phyloP scores from a whole-genome alignment of 2,329 filamentous ascomycete species.

The Lasiodiplodia theobromae region DNA sequence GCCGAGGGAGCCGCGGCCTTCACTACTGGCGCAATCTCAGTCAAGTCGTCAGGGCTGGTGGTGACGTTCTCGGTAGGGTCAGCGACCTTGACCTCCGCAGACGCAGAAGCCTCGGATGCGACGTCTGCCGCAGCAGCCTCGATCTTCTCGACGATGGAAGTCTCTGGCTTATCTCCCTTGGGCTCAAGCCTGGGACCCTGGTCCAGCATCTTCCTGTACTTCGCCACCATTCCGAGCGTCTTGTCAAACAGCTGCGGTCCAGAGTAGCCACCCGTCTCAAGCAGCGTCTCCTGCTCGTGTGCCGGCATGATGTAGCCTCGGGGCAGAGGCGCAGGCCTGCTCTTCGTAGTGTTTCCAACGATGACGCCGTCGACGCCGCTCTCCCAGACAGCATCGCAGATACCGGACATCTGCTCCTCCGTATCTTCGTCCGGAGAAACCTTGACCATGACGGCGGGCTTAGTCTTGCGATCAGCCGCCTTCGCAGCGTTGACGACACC shows the following conservation, averaged over 20 bases:
- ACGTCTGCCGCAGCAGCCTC: neutral
- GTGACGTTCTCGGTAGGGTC: constrained; percentile 23
- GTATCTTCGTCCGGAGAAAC: constrained; percentile 95
- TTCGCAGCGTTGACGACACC: constrained; percentile 83
- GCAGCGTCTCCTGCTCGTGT: constrained; percentile 71
- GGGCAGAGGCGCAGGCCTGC: constrained; percentile 74
- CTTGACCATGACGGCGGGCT: constrained; percentile 93
- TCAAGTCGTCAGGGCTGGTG: constrained; percentile 37
- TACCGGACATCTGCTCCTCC: constrained; percentile 82
- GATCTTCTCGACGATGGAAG: constrained; percentile 9
- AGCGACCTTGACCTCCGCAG: constrained; percentile 27
- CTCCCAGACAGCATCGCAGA: constrained; percentile 81
- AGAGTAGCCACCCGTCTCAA: constrained; percentile 86
- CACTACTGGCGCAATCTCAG: constrained; percentile 40
- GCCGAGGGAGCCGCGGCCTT: constrained; percentile 37
- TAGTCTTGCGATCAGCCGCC: constrained; percentile 71
- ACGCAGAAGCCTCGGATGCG: neutral
- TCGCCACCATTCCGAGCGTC: constrained; percentile 78
- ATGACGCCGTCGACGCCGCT: constrained; percentile 95
- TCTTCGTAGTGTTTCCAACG: constrained; percentile 95
- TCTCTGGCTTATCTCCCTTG: constrained; percentile 12
- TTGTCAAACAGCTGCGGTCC: constrained; percentile 87
- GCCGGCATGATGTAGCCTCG: constrained; percentile 68
- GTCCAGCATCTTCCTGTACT: constrained; percentile 69
- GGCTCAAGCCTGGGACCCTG: constrained; percentile 46